Percentiles rank a stretch among this genome's conserved stretches.
Evolutionary conservation across 208 protist species (phyloP).

Genomic region (Herpetomonas muscarum): DNA sequence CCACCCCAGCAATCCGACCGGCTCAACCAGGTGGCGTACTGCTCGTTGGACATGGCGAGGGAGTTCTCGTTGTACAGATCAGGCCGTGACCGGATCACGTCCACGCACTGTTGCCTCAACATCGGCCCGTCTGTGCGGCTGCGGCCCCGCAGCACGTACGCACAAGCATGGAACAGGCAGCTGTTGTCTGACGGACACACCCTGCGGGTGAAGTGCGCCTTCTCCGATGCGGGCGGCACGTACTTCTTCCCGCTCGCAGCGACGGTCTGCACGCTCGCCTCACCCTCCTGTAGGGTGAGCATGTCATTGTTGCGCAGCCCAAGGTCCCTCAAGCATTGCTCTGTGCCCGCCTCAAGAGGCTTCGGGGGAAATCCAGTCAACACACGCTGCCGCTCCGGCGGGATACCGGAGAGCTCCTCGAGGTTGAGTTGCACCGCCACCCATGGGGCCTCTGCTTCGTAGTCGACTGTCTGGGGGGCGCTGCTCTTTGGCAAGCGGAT

Average conservation of each 20-base stretch:
- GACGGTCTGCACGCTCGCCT: conserved; percentile 43
- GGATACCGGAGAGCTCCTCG: conserved; percentile 30
- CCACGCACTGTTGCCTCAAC: conserved; percentile 80
- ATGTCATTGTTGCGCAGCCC: conserved; percentile 51
- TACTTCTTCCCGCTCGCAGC: conserved; percentile 64
- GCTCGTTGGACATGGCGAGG: conserved; percentile 53
- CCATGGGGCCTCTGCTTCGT: conserved; percentile 41
- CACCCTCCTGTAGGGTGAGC: conserved; percentile 80
- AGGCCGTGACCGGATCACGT: conserved; percentile 63
- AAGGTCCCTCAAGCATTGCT: conserved; percentile 24
- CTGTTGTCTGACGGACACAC: conserved; percentile 92
- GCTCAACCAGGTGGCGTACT: conserved; percentile 76
- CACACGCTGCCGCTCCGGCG: conserved; percentile 35
- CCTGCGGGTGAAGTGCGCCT: conserved; percentile 81
- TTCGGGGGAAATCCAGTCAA: conserved; percentile 79
- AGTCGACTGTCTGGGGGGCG: conserved; percentile 31
- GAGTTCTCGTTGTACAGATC: conserved; percentile 68
- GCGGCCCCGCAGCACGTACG: conserved; percentile 89
- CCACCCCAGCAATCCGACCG: conserved; percentile 88
- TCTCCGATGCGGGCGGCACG: conserved; percentile 66
- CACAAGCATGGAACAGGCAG: conserved; percentile 92
- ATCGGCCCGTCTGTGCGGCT: conserved; percentile 57
- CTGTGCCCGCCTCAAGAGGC: conserved; percentile 33
- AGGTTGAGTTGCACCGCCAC: conserved; percentile 28
- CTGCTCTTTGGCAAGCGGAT: conserved; percentile 54